Conservation (phyloP, 73 alveolate species). For the Effrenium voratum region DNA sequence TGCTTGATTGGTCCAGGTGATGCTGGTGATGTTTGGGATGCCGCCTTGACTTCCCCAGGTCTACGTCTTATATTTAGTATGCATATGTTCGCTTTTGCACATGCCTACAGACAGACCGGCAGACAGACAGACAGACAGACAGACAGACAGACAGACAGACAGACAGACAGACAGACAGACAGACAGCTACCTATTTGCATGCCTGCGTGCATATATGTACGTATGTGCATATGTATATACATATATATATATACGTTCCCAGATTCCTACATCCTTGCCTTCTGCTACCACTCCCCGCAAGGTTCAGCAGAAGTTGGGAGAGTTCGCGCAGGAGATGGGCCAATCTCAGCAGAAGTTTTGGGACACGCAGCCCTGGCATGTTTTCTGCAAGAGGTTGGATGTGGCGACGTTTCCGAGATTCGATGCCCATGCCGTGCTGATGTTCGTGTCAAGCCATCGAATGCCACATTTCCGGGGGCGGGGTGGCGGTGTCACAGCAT, state of each 20-base stretch:
- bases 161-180: background rate
- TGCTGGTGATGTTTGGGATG: too few relatives aligned
- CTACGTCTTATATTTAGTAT: too few relatives aligned
- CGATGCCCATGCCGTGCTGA: background rate
- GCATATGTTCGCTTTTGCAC: background rate
- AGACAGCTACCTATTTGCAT: background rate
- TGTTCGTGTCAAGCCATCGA: background rate
- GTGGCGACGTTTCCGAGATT: background rate
- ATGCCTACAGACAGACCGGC: background rate
- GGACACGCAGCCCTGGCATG: background rate
- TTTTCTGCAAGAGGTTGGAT: background rate
- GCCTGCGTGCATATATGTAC: background rate
- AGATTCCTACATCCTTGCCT: background rate
- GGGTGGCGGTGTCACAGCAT: background rate
- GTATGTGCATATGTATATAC: background rate
- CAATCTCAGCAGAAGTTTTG: constrained; percentile 13
- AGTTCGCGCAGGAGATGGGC: constrained; percentile 22
- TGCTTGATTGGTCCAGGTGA: too few relatives aligned
- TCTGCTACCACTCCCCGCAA: too few relatives aligned
- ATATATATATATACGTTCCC: background rate
- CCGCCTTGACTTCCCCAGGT: too few relatives aligned
- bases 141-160: background rate
- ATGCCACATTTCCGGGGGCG: background rate
- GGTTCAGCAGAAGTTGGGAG: constrained; percentile 15
- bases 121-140: background rate